A percentile compares a stretch with the other conserved stretches of the same genome.
Evolutionary conservation across 1,139 yeast genomes (phyloP).

Genomic region (Yamadazyma taylorii): DNA sequence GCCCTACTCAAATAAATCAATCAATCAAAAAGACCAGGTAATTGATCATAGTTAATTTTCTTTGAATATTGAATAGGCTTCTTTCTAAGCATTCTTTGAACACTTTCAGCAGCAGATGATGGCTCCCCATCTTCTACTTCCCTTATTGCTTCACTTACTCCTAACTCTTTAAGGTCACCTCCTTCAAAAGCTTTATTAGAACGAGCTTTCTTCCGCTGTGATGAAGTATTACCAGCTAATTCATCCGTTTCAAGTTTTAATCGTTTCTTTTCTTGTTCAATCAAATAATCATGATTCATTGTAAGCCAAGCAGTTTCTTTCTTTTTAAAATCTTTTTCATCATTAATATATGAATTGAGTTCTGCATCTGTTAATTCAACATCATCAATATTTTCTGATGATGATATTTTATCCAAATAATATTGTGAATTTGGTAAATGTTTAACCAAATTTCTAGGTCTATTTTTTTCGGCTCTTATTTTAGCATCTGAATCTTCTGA

Average conservation of each 20-base stretch:
- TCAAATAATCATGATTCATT: constrained; percentile 77
- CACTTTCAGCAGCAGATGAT: constrained; percentile 8
- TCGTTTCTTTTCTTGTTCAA: constrained; percentile 83
- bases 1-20: too few species aligned
- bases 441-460: constrained; percentile 54
- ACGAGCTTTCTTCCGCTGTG: constrained; percentile 41
- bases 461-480: constrained; percentile 31
- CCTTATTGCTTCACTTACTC: constrained; percentile 37
- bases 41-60: constrained; percentile 83
- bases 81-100: constrained; percentile 50
- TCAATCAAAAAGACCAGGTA: constrained; percentile 56
- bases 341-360: constrained; percentile 58
- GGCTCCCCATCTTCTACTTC: constrained; percentile 39
- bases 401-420: constrained; percentile 52
- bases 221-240: constrained; percentile 70
- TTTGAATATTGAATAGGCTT: constrained; percentile 56
- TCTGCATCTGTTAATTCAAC: constrained; percentile 78
- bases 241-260: constrained; percentile 86
- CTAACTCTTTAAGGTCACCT: constrained; percentile 16
- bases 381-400: constrained; percentile 57
- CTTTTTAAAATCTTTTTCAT: constrained; percentile 57
- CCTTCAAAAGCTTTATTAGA: constrained; percentile 21
- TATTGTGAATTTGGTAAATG: constrained; percentile 57
- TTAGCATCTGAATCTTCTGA: constrained; percentile 9
- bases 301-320: constrained; percentile 89